Conservation (phyloP, 2,329 filamentous ascomycete genomes). For the Colletotrichum neosansevieriae region DNA sequence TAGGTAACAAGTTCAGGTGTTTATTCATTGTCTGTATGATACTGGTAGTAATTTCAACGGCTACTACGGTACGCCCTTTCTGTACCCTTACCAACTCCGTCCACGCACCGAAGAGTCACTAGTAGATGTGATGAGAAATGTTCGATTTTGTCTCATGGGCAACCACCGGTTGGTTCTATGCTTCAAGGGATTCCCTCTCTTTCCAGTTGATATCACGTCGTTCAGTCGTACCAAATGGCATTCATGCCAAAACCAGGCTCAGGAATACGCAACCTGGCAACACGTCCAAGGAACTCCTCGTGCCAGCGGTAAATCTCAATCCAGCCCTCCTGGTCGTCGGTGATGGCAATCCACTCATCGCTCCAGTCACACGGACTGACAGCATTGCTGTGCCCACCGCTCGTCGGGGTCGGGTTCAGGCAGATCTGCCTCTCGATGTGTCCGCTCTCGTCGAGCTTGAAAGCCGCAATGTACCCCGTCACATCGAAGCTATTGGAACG, state of each 20-base stretch:
- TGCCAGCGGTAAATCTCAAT: slow-evolving; percentile 90
- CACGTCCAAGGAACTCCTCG: slow-evolving; percentile 82
- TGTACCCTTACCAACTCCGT: slow-evolving; percentile 5
- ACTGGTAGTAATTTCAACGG: slow-evolving; percentile 27
- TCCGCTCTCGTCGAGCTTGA: slow-evolving; percentile 76
- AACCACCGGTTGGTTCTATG: slow-evolving; percentile 5
- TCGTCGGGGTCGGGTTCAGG: slow-evolving; percentile 86
- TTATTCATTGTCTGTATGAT: slow-evolving; percentile 29
- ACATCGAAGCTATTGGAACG: slow-evolving; percentile 80
- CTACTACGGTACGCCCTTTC: background rate
- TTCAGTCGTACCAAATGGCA: slow-evolving; percentile 87
- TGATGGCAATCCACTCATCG: slow-evolving; percentile 91
- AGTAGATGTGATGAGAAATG: no score
- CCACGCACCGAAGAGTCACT: background rate
- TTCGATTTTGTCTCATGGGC: background rate
- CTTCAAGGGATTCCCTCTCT: background rate
- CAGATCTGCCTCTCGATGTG: slow-evolving; percentile 83
- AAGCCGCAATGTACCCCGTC: slow-evolving; percentile 86
- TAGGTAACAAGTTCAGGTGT: background rate
- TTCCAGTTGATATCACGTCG: background rate
- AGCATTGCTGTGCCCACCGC: slow-evolving; percentile 89
- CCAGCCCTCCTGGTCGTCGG: slow-evolving; percentile 89
- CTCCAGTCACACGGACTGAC: slow-evolving; percentile 86
- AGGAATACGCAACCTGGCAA: slow-evolving; percentile 80
- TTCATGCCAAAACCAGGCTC: slow-evolving; percentile 97